Percentiles rank a stretch among this genome's conserved stretches.
Evolutionary conservation across 441 rosid species (phyloP).

Genomic region (Euphorbia corollata): DNA sequence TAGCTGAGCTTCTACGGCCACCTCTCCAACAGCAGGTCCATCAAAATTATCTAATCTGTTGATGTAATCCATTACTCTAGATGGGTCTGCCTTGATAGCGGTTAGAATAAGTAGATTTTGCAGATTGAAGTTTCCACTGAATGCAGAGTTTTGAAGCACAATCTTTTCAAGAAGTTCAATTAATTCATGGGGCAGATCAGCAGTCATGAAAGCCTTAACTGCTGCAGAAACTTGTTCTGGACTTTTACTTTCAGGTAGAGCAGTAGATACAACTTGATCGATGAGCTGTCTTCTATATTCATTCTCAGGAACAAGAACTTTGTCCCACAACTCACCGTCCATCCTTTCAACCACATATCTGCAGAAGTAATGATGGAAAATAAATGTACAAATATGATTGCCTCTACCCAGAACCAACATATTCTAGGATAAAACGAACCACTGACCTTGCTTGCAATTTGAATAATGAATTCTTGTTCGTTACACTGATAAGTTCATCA

Average conservation of each 20-base stretch:
- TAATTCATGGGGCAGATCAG: conserved; percentile 96
- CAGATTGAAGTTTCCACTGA: conserved; percentile 97
- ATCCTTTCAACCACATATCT: conserved; percentile 99
- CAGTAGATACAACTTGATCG: conserved; percentile 98
- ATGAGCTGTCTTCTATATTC: conserved; percentile 92
- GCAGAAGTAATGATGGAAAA: conserved; percentile 21
- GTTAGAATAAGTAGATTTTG: conserved; percentile 95
- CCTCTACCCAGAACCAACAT: conserved; percentile 3
- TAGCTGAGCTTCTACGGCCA: conserved; percentile 88
- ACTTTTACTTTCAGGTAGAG: conserved; percentile 99
- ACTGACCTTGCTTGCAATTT: conserved; percentile 95
- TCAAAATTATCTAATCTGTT: conserved; percentile 96
- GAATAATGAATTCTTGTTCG: conserved; percentile 94
- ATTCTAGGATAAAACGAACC: conserved; percentile 9
- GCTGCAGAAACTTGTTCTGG: conserved; percentile 99
- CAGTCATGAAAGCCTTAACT: conserved; percentile 99
- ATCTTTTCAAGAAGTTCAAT: conserved; percentile 99
- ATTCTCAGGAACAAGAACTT: conserved; percentile 89
- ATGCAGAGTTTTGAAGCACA: conserved; percentile 98
- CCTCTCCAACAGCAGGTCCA: conserved; percentile 99
- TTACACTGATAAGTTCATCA: conserved; percentile 91
- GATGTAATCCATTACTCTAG: conserved; percentile 97
- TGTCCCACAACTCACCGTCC: conserved; percentile 98
- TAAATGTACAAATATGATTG: conserved; percentile 16
- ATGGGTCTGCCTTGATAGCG: conserved; percentile 95